A percentile compares a stretch with the other conserved stretches of the same genome.
phyloP scores from a whole-genome alignment of 345 rosid genomes.

The Rhizophora apiculata region DNA sequence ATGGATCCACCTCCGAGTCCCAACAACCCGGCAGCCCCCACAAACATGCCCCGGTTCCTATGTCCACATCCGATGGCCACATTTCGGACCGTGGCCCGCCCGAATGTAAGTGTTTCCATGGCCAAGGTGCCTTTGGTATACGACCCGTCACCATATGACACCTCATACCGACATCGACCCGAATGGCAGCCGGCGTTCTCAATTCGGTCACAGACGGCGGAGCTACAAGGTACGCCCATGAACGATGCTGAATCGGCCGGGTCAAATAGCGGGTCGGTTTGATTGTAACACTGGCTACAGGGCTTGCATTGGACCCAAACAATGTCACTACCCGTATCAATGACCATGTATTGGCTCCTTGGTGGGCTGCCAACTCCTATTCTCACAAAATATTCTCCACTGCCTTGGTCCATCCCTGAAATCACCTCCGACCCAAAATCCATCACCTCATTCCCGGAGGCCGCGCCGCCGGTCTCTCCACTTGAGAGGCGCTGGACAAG shows the following conservation, averaged over 20 bases:
- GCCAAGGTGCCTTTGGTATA: conserved; percentile 85
- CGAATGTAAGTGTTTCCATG: conserved; percentile 81
- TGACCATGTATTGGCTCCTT: conserved; percentile 76
- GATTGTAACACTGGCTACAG: conserved; percentile 77
- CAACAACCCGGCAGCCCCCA: conserved; percentile 87
- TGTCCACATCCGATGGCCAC: conserved; percentile 98
- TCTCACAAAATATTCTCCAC: conserved; percentile 89
- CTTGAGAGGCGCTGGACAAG: conserved; percentile 51
- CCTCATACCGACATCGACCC: conserved; percentile 85
- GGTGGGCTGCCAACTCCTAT: conserved; percentile 94
- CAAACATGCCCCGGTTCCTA: conserved; percentile 82
- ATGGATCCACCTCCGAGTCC: conserved; percentile 90
- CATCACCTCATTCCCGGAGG: conserved; percentile 17
- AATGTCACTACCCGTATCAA: conserved; percentile 94
- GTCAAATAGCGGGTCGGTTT: conserved; percentile 90
- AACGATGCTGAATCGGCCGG: conserved; percentile 76
- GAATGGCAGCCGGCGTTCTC: conserved; percentile 69
- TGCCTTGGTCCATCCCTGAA: conserved; percentile 94
- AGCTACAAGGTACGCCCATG: conserved; percentile 68
- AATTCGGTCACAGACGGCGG: conserved; percentile 70
- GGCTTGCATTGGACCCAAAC: conserved; percentile 99
- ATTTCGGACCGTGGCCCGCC: conserved; percentile 46
- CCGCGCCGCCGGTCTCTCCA: not conserved
- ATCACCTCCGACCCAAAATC: conserved; percentile 89
- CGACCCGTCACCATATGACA: conserved; percentile 92